phyloP scores from a whole-genome alignment of 306 rosid species.

The Nissolia schottii region DNA sequence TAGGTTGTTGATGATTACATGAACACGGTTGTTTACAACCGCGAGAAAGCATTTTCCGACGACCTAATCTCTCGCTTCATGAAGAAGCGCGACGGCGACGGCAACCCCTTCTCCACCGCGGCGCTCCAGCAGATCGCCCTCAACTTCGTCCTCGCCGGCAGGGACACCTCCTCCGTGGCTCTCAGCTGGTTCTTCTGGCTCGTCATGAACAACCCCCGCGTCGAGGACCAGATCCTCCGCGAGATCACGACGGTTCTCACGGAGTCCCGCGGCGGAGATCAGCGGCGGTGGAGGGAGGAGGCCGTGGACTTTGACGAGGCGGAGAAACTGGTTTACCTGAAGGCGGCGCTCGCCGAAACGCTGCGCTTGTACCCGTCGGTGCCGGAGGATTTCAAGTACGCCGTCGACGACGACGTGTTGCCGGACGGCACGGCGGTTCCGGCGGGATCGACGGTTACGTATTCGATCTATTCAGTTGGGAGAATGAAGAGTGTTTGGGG shows the following conservation, averaged over 20 bases:
- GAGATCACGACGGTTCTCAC: slow-evolving; percentile 48
- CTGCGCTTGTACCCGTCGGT: slow-evolving; percentile 85
- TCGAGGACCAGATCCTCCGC: slow-evolving; percentile 54
- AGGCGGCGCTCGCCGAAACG: slow-evolving; percentile 81
- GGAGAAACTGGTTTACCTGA: slow-evolving; percentile 62
- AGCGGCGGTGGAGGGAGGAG: slow-evolving; percentile 53
- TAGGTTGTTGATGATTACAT: slow-evolving; percentile 61
- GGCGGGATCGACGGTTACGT: slow-evolving; percentile 90
- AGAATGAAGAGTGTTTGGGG: slow-evolving; percentile 95
- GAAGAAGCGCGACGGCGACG: slow-evolving; percentile 60
- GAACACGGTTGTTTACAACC: slow-evolving; percentile 62
- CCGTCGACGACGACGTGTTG: slow-evolving; percentile 57
- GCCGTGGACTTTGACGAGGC: slow-evolving; percentile 78
- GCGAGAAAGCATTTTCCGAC: slow-evolving; percentile 65
- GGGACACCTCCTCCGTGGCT: slow-evolving; percentile 95
- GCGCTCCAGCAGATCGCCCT: slow-evolving; percentile 71
- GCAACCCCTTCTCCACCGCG: slow-evolving; percentile 35
- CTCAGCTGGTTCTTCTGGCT: slow-evolving; percentile 97
- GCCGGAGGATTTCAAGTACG: slow-evolving; percentile 80
- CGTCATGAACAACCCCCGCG: slow-evolving; percentile 57
- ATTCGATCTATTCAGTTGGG: slow-evolving; percentile 84
- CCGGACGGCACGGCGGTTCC: slow-evolving; percentile 86
- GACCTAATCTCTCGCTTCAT: slow-evolving; percentile 75
- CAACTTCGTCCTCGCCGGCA: slow-evolving; percentile 92
- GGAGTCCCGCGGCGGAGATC: slow-evolving; percentile 53